Evolutionary conservation across 1,139 yeast genomes (phyloP).

Genomic region (Saccharomyces hybrid): DNA sequence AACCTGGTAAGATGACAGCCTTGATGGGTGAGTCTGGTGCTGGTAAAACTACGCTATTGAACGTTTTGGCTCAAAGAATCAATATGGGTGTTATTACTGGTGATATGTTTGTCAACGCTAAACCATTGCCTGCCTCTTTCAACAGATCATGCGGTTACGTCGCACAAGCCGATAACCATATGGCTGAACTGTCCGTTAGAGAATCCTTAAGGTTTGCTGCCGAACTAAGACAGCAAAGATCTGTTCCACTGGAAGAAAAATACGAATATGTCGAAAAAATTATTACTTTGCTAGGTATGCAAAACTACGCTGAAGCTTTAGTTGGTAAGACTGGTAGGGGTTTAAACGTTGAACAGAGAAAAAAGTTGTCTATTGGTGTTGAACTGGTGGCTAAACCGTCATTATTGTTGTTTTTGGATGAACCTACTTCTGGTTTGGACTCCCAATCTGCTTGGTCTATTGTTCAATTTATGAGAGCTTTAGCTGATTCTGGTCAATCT

Average conservation of each 20-base stretch:
- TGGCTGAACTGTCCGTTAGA: slow-evolving; percentile 50
- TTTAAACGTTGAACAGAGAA: slow-evolving; percentile 58
- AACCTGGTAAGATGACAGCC: slow-evolving; percentile 58
- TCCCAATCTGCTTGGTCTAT: slow-evolving; percentile 55
- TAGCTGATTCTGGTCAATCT: slow-evolving; percentile 51
- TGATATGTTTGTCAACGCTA: slow-evolving; percentile 56
- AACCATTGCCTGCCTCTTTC: slow-evolving; percentile 44
- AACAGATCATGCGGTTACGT: slow-evolving; percentile 59
- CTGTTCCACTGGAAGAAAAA: slow-evolving; percentile 44
- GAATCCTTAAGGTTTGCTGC: slow-evolving; percentile 58
- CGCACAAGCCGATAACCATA: slow-evolving; percentile 58
- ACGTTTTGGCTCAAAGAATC: slow-evolving; percentile 52
- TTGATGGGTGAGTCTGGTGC: slow-evolving; percentile 68
- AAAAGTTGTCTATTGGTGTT: slow-evolving; percentile 58
- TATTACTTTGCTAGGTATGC: slow-evolving; percentile 50
- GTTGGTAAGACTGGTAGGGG: slow-evolving; percentile 54
- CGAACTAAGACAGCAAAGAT: slow-evolving; percentile 46
- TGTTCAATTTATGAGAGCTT: slow-evolving; percentile 42
- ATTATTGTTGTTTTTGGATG: slow-evolving; percentile 46
- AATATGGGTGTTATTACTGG: slow-evolving; percentile 56
- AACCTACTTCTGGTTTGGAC: slow-evolving; percentile 54
- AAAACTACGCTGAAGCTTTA: slow-evolving; percentile 53
- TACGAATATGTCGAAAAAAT: slow-evolving; percentile 53
- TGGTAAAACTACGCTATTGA: slow-evolving; percentile 58
- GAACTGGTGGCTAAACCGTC: slow-evolving; percentile 52